Base-by-base conservation (phyloP, 2,329 filamentous ascomycete genomes). In the Apiospora rasikravindrae region DNA sequence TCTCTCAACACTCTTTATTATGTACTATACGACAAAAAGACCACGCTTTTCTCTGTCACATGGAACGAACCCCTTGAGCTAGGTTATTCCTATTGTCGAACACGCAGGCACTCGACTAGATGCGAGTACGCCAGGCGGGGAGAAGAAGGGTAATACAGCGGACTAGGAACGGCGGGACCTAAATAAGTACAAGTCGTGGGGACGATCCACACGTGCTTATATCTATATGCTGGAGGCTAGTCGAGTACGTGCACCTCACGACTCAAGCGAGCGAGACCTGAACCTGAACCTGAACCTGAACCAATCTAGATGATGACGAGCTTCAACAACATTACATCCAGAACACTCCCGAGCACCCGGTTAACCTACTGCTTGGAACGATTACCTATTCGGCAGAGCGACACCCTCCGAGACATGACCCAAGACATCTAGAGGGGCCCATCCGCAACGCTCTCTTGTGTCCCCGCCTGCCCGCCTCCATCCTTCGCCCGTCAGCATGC, bases 401-500 rank as follows among this genome's bases (percentile, higher is more conserved):
- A 8, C 16, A 22, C 33, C 24, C 57, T 64, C 57, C 57, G 29
- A 64, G 57, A 64, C 57, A 64, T 7, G 19, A 14, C 33, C 19
- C 29, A 40, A 64, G 57, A 64, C 57, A 64, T 40, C 57, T n/a
- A 40, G 19, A 37, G 53, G 29, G 53, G 53, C 53, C 53, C 53
- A 11, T 37, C 53, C 53, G 16, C 16, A 22, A 57, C 14, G 7
- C 16, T 19, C 49, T 14, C 49, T 47, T 47, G 45, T n/a, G n/a
- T 51, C 13, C 45, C 40, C 40, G 49, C 49, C 11, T 13, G 11
- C 49, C n/a, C n/a, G n/a, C 26, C 51, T 8, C 14, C 51, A 11
- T 37, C 10, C 26, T 22, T 22, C 19, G 53, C 53, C 16, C 29
- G 7, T 22, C 53, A 61, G 26, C 53, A 61, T 33, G 13, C 33